Evolutionary conservation across 2,329 filamentous ascomycete species (phyloP), one percentile per base, ranked within the genome.

Genomic region (Nothopassalora personata): DNA sequence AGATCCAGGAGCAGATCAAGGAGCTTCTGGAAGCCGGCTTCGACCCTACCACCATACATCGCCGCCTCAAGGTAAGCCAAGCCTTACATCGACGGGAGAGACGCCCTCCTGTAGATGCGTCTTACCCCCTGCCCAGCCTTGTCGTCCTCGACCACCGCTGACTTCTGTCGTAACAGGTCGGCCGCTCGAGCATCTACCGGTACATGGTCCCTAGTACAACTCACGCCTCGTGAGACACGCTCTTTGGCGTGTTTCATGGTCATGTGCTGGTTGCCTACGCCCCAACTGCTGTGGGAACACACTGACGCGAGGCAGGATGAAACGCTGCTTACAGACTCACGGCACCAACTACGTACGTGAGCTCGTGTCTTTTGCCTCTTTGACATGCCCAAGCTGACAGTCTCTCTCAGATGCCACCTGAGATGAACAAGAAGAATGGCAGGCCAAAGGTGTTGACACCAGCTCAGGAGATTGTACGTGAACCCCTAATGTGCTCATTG

Each of bases 401-500:
- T 23, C 23, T 23, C 23, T 23, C 23, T 23, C 23, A 23, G 23
- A 23, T 23, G 23, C 23, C 23, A 23, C 23, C 23, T 6, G 70
- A 70, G 64, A 53, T 70, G 59, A 71, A 70, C 54, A 72, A 71
- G 64, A 71, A 71, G 64, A 71, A 71, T 61, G 70, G 70, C 6
- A 53, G 70, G 23, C 70, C 69, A 18, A 71, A 70, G 57, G 68
- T 71, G 23, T 57, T 72, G 54, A 69, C 64, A 11, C 64, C 67
- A 4, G 69, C 71, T 56, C 70, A 71, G 57, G 70, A 71, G 51
- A 54, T 70, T 53, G 70, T 72, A 64, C 36, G 70, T 63, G 19
- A 5, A 36, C 28, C 5, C 49, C 8, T 34, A 8, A 11, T 34
- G 31, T 23, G 2, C 11, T 34, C 31, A 34, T 34, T 5, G 11